Evolutionary conservation across 169 alveolate species (phyloP).

Genomic region (Eimeria zaria): DNA sequence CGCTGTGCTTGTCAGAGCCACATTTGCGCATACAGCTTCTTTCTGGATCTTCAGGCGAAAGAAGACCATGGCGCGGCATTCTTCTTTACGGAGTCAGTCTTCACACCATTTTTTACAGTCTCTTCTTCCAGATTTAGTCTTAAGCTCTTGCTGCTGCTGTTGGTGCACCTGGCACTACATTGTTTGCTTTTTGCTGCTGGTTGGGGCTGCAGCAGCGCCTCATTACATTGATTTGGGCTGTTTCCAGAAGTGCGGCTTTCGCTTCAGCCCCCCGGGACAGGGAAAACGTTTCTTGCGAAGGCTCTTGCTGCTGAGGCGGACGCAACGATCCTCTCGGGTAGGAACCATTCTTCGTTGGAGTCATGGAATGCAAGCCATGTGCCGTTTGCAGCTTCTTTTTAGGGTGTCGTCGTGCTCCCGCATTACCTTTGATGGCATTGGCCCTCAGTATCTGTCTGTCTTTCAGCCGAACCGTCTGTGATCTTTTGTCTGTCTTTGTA

Average conservation of each 20-base stretch:
- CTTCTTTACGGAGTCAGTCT: constrained; percentile 87
- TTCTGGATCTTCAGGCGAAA: constrained; percentile 70
- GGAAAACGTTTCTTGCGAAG: constrained; percentile 99
- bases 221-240: neutral
- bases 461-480: neutral
- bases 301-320: constrained; percentile 99
- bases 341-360: neutral
- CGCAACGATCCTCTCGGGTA: constrained; percentile 85
- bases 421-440: neutral
- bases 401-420: neutral
- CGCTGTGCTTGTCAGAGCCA: neutral
- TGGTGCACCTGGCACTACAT: neutral
- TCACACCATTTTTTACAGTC: neutral
- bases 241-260: constrained; percentile 92
- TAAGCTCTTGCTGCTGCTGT: neutral
- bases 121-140: neutral
- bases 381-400: neutral
- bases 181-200: neutral
- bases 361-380: neutral
- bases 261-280: constrained; percentile 99
- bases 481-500: neutral
- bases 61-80: constrained; percentile 88
- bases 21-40: neutral
- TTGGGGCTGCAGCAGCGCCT: neutral
- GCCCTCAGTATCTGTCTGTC: neutral